phyloP scores from a whole-genome alignment of 2,329 filamentous ascomycete species.

The Blastomyces gilchristii region DNA sequence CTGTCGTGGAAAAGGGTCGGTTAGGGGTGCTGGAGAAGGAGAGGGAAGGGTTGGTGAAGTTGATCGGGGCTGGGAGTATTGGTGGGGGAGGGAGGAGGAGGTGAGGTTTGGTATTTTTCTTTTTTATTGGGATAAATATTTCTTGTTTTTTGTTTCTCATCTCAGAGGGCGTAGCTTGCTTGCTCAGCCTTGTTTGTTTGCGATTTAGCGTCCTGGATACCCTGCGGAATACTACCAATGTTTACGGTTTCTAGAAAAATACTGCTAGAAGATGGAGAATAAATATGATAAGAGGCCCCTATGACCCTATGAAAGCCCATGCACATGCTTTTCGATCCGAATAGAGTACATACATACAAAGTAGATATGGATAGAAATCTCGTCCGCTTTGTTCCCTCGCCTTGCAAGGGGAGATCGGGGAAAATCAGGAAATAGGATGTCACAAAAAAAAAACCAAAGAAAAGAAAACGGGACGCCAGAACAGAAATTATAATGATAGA shows the following conservation, averaged over 20 bases:
- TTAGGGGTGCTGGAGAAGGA: slow-evolving; percentile 56
- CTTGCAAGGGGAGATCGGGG: not conserved
- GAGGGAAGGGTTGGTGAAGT: slow-evolving; percentile 54
- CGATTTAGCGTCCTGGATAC: slow-evolving; percentile 5
- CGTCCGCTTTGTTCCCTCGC: not conserved
- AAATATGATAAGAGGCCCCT: not conserved
- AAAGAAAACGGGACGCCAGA: not conserved
- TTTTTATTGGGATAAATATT: not conserved
- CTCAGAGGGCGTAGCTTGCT: not conserved
- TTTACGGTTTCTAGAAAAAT: not conserved
- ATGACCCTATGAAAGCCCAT: not conserved
- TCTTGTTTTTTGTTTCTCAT: not conserved
- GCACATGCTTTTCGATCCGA: slow-evolving; percentile 5
- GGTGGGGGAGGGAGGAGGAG: slow-evolving; percentile 23
- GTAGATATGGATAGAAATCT: slow-evolving; percentile 2
- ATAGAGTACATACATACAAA: slow-evolving; percentile 3
- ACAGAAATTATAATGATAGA: not conserved
- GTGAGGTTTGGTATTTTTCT: slow-evolving; percentile 13
- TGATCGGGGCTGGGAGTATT: slow-evolving; percentile 40
- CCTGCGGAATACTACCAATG: not conserved
- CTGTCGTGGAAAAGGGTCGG: slow-evolving; percentile 51
- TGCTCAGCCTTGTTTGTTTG: not conserved
- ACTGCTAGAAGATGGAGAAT: not conserved
- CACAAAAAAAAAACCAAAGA: not conserved
- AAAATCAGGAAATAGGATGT: not conserved